phyloP scores from a whole-genome alignment of 495 filamentous ascomycete genomes.

The Xylaria curta region DNA sequence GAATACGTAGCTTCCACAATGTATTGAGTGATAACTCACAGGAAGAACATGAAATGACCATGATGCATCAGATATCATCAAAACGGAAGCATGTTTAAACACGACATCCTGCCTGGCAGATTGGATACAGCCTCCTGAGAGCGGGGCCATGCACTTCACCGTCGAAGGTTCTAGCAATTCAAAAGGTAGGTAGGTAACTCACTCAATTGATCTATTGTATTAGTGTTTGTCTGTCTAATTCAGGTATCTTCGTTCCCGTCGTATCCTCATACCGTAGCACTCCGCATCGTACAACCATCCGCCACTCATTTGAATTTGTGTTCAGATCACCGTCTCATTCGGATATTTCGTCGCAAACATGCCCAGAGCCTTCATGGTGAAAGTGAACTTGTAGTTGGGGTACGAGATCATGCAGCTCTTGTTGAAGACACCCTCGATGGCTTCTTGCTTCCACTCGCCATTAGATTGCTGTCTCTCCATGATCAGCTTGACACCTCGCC shows the following conservation, averaged over 20 bases:
- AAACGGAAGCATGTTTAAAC: not conserved
- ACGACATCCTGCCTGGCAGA: not conserved
- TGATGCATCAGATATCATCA: not conserved
- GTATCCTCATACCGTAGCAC: not conserved
- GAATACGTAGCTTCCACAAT: not conserved
- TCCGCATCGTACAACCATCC: not conserved
- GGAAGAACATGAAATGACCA: not conserved
- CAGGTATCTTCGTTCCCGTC: not conserved
- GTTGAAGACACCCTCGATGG: slow-evolving; percentile 98
- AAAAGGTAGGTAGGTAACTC: not conserved
- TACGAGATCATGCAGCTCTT: slow-evolving; percentile 99
- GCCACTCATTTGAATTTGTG: not conserved
- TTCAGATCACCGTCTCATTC: slow-evolving; percentile 58
- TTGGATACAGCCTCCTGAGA: not conserved
- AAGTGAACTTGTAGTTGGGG: slow-evolving; percentile 98
- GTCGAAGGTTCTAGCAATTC: not conserved
- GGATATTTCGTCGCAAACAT: slow-evolving; percentile 83
- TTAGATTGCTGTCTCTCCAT: slow-evolving; percentile 85
- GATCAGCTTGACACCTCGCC: slow-evolving; percentile 77
- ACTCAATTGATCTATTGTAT: not conserved
- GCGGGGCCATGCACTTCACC: not conserved
- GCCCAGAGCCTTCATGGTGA: slow-evolving; percentile 91
- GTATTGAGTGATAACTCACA: not conserved
- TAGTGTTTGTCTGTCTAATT: not conserved
- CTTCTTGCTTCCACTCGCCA: slow-evolving; percentile 94